Base-by-base conservation (phyloP, 2,329 filamentous ascomycete genomes). In the Decorospora gaudefroyi region DNA sequence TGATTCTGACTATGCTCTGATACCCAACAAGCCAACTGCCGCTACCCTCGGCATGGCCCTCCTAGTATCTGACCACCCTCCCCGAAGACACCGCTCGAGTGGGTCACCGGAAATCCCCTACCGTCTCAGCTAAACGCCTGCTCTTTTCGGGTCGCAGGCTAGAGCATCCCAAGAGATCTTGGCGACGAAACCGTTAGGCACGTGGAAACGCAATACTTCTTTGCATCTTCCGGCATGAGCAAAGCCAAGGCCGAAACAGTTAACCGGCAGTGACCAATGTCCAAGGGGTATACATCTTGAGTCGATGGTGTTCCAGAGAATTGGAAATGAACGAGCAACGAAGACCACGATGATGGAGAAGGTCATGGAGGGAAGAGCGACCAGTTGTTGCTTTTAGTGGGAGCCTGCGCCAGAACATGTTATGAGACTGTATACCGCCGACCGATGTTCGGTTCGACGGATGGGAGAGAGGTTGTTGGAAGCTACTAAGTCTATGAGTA, bases 241-340 rank as follows among this genome's bases (percentile, higher is more conserved):
- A 88, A 75, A 0, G 74, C 82, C 16, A 86, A 49, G 0, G 87
- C 88, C 67, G 90, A 90, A 0, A 83, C 78, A 64, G 87, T n/a
- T n/a, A n/a, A n/a, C 83, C 0, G 88, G 87, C 35, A 92, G 62
- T 65, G 92, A 90, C 80, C 85, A 92, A 61, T 90, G 76, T 67
- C 87, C 86, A 0, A 83, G 81, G 0, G 87, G 85, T 0, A 91
- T 82, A 0, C 71, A 62, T 0, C 80, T 77, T 0, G 86, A 90
- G 12, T 70, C 78, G 1, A 90, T 71, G 1, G 81, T 76, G 1
- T 65, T 61, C 64, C 88, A 84, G 19, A 91, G 73, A 3, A 76
- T 73, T 0, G 85, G 84, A 1, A 87, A 80, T 60, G 91, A 90
- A 26, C 74, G 69, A 59, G 75, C 75, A 51, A 91, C 79, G 39